phyloP scores from a whole-genome alignment of 495 filamentous ascomycete species.

The Hypomontagnella submonticulosa region DNA sequence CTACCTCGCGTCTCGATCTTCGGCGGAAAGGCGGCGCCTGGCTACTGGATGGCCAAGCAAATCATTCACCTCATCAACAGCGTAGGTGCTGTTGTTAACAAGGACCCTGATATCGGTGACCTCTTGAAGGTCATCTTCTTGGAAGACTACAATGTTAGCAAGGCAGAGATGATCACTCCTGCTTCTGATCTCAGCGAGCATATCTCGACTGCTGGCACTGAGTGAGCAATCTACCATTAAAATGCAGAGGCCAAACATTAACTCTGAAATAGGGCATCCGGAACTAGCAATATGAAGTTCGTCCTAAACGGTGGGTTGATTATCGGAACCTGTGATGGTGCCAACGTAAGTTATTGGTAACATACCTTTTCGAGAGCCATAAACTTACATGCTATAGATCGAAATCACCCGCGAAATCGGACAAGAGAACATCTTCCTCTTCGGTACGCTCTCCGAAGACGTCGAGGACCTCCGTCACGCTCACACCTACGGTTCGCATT shows the following conservation, averaged over 20 bases:
- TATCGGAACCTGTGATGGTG: constrained; percentile 97
- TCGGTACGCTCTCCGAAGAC: constrained; percentile 95
- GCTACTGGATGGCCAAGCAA: constrained; percentile 99
- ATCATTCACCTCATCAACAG: constrained; percentile 96
- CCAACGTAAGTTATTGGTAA: constrained; percentile 74
- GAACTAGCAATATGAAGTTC: constrained; percentile 95
- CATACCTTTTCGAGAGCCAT: not conserved
- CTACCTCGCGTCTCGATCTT: constrained; percentile 96
- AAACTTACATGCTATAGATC: constrained; percentile 65
- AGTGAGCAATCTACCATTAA: constrained; percentile 57
- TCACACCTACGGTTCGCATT: constrained; percentile 83
- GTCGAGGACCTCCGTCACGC: constrained; percentile 95
- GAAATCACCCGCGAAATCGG: constrained; percentile 98
- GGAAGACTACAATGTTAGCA: constrained; percentile 99
- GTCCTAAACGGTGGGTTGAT: constrained; percentile 96
- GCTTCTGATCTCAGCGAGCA: constrained; percentile 98
- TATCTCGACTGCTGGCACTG: constrained; percentile 97
- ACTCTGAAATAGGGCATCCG: constrained; percentile 56
- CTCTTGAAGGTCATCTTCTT: constrained; percentile 96
- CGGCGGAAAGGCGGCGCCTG: constrained; percentile 95
- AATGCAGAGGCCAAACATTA: not conserved
- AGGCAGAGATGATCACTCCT: constrained; percentile 95
- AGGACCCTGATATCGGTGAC: constrained; percentile 90
- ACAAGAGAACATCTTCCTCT: constrained; percentile 97
- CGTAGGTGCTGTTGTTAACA: constrained; percentile 91